Percentiles rank a stretch among this genome's conserved stretches.
phyloP scores from a whole-genome alignment of 2,329 filamentous ascomycete genomes.

The Penicillium sp. region DNA sequence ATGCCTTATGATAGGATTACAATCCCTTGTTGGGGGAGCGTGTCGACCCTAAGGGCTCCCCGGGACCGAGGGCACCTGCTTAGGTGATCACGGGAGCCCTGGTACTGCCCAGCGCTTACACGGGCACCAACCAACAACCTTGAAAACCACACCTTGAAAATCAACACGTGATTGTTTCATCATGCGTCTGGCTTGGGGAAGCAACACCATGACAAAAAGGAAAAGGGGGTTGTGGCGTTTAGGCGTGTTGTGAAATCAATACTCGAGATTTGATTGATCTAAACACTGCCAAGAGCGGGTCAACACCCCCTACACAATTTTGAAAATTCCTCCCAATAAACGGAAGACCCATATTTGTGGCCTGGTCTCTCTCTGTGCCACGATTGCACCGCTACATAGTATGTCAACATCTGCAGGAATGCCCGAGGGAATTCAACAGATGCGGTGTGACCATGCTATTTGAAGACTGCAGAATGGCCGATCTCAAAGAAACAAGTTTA shows the following conservation, averaged over 20 bases:
- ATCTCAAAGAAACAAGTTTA: background rate
- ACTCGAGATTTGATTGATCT: conserved; percentile 1
- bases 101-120: background rate
- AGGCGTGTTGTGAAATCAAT: background rate
- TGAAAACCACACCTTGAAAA: background rate
- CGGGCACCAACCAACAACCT: background rate
- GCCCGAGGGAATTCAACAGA: background rate
- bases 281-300: conserved; percentile 5
- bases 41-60: background rate
- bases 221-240: conserved; percentile 2
- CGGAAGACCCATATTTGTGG: background rate
- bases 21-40: background rate
- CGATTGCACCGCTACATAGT: background rate
- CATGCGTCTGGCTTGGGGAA: background rate
- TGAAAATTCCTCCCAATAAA: background rate
- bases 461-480: background rate
- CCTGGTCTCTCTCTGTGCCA: background rate
- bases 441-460: background rate
- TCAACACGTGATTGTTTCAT: background rate
- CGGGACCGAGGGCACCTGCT: background rate
- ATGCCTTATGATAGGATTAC: background rate
- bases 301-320: conserved; percentile 2
- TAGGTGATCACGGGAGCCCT: background rate
- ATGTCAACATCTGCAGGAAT: conserved; percentile 1
- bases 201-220: background rate